Percentiles rank a stretch among this genome's conserved stretches.
Conservation (phyloP, 306 rosid species). For the Cicer judaicum region DNA sequence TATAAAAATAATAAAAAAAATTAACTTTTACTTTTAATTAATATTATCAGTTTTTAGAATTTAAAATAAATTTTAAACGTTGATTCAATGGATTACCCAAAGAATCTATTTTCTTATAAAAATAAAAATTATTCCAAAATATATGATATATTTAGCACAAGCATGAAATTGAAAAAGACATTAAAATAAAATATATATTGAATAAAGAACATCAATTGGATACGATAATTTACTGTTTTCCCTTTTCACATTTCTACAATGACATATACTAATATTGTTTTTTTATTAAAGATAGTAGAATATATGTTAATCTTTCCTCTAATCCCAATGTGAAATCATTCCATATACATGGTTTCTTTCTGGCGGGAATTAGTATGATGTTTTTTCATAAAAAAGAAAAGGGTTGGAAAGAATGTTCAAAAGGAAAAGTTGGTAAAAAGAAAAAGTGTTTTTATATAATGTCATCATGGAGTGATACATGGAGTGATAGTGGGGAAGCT, state of each 20-base stretch:
- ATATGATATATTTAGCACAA: too few relatives aligned
- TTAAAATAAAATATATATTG: neutral
- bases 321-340: slow-evolving; percentile 18
- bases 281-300: slow-evolving; percentile 7
- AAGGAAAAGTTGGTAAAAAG: slow-evolving; percentile 27
- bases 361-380: neutral
- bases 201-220: neutral
- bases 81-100: too few relatives aligned
- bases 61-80: too few relatives aligned
- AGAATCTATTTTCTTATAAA: too few relatives aligned
- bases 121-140: too few relatives aligned
- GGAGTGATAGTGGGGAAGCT: slow-evolving; percentile 25
- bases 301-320: neutral
- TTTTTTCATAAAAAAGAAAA: neutral
- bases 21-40: too few relatives aligned
- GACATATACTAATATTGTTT: neutral
- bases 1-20: too few relatives aligned
- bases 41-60: too few relatives aligned
- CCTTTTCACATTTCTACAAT: slow-evolving; percentile 30
- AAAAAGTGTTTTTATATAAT: slow-evolving; percentile 1
- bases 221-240: slow-evolving; percentile 9
- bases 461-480: slow-evolving; percentile 2
- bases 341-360: neutral
- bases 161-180: slow-evolving; percentile 36
- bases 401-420: slow-evolving; percentile 4